Conservation (phyloP, 371 early-diverging fungal species). For the Funneliformis caledonium region DNA sequence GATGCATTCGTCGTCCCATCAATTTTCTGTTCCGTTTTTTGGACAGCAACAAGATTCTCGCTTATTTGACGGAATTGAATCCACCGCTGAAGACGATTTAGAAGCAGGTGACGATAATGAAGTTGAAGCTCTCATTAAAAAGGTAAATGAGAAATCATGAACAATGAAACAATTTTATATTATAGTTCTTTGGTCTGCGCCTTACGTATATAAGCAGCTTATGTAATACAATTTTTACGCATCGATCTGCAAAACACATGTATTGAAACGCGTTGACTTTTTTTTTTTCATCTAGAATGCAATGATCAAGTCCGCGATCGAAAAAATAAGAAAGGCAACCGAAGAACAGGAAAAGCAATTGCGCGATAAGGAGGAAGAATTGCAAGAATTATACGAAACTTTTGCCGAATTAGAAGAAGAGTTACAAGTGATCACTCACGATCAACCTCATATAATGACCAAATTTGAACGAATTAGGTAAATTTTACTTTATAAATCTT, state of each 20-base stretch:
- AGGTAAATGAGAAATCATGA: not conserved
- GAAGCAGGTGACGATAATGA: slow-evolving; percentile 6
- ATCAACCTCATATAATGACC: not conserved
- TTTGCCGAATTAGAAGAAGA: slow-evolving; percentile 29
- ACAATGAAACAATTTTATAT: not conserved
- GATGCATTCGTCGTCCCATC: not conserved
- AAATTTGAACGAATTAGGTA: not conserved
- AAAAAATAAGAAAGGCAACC: slow-evolving; percentile 16
- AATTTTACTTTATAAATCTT: not conserved
- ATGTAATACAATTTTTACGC: not conserved
- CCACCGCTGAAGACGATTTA: not conserved
- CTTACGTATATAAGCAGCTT: no score
- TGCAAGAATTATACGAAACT: slow-evolving; percentile 29
- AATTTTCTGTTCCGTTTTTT: slow-evolving; percentile 1
- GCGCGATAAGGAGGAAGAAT: slow-evolving; percentile 20
- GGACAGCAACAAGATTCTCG: not conserved
- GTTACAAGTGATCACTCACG: not conserved
- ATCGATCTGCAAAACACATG: not conserved
- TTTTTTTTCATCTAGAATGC: not conserved
- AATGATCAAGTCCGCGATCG: slow-evolving; percentile 14
- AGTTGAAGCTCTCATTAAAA: slow-evolving; percentile 14
- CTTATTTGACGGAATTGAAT: not conserved
- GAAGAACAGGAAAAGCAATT: slow-evolving; percentile 29
- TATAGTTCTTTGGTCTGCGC: not conserved
- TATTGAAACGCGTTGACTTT: not conserved